Conservation (phyloP, 192 early-diverging fungal species). For the Haplosporangium gracile region DNA sequence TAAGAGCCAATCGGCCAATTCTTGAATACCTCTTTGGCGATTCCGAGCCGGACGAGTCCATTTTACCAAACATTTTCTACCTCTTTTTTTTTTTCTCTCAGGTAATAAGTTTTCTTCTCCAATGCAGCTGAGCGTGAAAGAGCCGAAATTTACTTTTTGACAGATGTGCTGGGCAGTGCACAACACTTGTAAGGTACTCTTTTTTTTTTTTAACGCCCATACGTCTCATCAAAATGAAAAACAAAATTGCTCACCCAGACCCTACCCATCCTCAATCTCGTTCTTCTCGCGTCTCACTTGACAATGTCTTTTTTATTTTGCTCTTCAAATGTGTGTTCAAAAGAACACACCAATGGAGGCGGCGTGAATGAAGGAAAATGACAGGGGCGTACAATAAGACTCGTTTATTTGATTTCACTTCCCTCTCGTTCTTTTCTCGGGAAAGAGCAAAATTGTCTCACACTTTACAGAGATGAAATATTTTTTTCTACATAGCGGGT, state of each 20-base stretch:
- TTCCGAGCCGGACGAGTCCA: background rate
- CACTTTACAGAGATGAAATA: too few relatives aligned
- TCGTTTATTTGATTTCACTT: background rate
- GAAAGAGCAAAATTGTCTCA: too few relatives aligned
- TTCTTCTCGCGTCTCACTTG: too few relatives aligned
- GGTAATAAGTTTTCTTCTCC: background rate
- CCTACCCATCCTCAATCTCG: background rate
- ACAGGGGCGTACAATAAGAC: background rate
- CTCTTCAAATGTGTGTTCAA: background rate
- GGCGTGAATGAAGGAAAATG: background rate
- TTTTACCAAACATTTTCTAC: too few relatives aligned
- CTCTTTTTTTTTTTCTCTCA: background rate
- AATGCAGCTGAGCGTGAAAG: background rate
- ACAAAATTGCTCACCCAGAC: background rate
- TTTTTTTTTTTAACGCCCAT: background rate
- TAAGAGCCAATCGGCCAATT: background rate
- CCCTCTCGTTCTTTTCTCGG: background rate
- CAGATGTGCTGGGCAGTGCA: too few relatives aligned
- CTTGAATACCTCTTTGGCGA: background rate
- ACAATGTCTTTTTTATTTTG: background rate
- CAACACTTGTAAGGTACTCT: background rate
- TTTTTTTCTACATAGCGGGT: background rate
- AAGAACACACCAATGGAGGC: background rate
- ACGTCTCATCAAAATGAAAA: background rate
- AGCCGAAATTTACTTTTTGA: too few relatives aligned